These are phyloP conservation scores for Galerina marginata DNA, from an alignment of 768 basidiomycete genomes.

Conservation along the genomic window DNA sequence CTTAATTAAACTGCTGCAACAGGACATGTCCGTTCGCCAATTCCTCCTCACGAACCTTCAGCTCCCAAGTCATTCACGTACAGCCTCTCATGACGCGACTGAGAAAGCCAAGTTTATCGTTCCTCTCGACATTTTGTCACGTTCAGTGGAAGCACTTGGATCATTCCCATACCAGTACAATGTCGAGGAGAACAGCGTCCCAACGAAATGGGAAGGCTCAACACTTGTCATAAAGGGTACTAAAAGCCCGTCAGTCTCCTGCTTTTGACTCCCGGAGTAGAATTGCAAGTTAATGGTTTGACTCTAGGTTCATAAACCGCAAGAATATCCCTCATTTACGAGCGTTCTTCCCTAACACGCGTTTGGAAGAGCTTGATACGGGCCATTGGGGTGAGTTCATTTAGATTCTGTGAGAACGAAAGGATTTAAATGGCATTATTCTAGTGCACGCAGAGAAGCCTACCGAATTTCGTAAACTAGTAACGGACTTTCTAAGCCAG, in stretches of 20 bases:
- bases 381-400: constrained; percentile 82
- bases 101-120: constrained; percentile 68
- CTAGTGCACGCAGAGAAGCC: constrained; percentile 85
- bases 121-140: constrained; percentile 69
- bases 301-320: constrained; percentile 71
- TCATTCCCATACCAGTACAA: constrained; percentile 69
- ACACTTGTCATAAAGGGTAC: constrained; percentile 80
- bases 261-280: neutral
- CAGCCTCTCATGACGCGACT: constrained; percentile 20
- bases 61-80: constrained; percentile 35
- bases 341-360: constrained; percentile 76
- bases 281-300: neutral
- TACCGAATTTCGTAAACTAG: constrained; percentile 56
- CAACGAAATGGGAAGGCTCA: constrained; percentile 53
- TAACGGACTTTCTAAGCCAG: constrained; percentile 33
- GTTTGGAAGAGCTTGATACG: constrained; percentile 67
- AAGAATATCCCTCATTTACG: constrained; percentile 66
- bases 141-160: constrained; percentile 71
- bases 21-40: constrained; percentile 78
- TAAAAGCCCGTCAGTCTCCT: constrained; percentile 65
- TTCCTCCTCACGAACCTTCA: constrained; percentile 88
- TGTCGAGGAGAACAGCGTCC: constrained; percentile 12
- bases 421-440: neutral
- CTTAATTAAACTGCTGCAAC: neutral
- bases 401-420: neutral